phyloP scores from a whole-genome alignment of 2,329 filamentous ascomycete species.

The Diplodia sapinea region DNA sequence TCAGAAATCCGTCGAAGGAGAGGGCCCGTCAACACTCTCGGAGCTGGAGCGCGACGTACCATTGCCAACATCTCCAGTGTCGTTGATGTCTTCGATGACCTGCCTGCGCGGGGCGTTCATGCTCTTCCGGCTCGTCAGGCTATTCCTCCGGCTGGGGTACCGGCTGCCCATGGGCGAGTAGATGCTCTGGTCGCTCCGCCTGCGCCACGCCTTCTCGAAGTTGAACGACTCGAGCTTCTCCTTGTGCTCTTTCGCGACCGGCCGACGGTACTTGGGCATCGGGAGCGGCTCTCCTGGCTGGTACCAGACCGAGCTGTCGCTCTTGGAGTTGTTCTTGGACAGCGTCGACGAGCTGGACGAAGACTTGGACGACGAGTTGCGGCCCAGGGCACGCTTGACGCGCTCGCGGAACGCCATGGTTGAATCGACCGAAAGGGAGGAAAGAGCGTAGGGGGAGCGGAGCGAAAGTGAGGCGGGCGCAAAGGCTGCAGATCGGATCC shows the following conservation, averaged over 20 bases:
- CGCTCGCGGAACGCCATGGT: constrained; percentile 55
- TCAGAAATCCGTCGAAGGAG: not conserved
- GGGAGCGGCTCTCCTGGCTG: constrained; percentile 60
- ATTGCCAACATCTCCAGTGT: constrained; percentile 48
- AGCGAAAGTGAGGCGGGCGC: constrained; percentile 26
- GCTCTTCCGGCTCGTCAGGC: constrained; percentile 40
- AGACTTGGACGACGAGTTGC: constrained; percentile 39
- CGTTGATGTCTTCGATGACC: constrained; percentile 52
- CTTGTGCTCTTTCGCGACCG: constrained; percentile 58
- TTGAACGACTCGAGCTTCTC: constrained; percentile 56
- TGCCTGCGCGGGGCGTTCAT: constrained; percentile 42
- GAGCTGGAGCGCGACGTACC: constrained; percentile 45
- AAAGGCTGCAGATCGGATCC: constrained; percentile 14
- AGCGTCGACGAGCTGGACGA: constrained; percentile 36
- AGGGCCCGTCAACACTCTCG: constrained; percentile 47
- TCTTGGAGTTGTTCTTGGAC: constrained; percentile 43
- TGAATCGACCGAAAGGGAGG: not conserved
- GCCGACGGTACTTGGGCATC: constrained; percentile 56
- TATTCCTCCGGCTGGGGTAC: constrained; percentile 50
- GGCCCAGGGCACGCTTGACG: constrained; percentile 53
- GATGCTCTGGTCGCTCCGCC: constrained; percentile 51
- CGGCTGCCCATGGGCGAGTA: constrained; percentile 58
- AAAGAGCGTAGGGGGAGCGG: constrained; percentile 1
- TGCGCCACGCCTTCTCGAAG: constrained; percentile 55
- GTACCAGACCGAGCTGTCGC: constrained; percentile 54